Base-by-base conservation (phyloP, 2,329 filamentous ascomycete genomes). In the Alternaria ethzedia region DNA sequence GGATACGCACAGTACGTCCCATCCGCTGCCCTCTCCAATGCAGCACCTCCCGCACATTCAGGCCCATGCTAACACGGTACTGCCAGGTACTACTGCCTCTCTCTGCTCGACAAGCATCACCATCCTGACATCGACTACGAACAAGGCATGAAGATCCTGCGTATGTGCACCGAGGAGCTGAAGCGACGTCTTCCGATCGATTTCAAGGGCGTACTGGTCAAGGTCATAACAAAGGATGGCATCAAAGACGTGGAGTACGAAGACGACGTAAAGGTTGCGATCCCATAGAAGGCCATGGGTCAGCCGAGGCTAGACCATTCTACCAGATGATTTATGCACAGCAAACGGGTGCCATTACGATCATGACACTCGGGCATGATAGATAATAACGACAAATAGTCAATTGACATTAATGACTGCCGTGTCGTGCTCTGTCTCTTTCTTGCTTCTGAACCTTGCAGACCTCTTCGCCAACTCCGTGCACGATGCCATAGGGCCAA, bases 71-170 rank as follows among this genome's bases (percentile, higher is more conserved):
- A 50, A 67, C 44, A 44, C 6, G 26, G 15, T 13, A 20, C 21
- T 43, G 54, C 28, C 50, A 93, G 90, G 83, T 98, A 98, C 87
- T 99, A 99, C 87, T 99, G 96, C 82, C 87, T 99, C 65, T 96
- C 93, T 7, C 96, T 97, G 73, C 89, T 99, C 55, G 96, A 99
- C 85, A 99, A 99, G 86, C 96, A 99, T 81, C 96, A 99, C 81
- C 92, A 97, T 78, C 95, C 96, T 51, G 91, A 97, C 78, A 98
- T 99, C 81, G 88, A 87, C 65, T 89, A 96, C 58, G 94, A 91
- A 67, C 88, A 97, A 81, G 96, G 96, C 61, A 88, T 97, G 83
- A 96, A 97, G 86, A 89, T 99, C 67, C 85, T 99, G 76, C 90
- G 89, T 75, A 91, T 97, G 90, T 99, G 96, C 84, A 96, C 93